These are phyloP conservation scores for Suillus spraguei DNA, from an alignment of 768 basidiomycete genomes.

Conservation along the genomic window DNA sequence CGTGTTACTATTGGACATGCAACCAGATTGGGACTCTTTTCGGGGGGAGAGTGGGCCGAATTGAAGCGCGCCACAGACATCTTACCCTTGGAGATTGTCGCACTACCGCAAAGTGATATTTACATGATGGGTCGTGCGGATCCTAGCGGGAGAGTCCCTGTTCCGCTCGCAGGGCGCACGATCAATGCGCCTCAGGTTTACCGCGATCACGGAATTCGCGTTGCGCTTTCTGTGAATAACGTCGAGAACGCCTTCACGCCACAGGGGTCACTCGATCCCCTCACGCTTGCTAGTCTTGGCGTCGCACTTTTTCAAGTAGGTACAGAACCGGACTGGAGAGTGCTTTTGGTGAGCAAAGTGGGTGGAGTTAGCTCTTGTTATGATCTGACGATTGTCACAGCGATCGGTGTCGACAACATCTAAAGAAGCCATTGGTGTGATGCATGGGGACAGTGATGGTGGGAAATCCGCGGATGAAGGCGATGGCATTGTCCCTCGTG, in stretches of 20 bases:
- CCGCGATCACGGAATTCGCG: constrained; percentile 45
- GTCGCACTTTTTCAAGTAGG: constrained; percentile 63
- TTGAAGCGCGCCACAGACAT: constrained; percentile 38
- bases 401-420: constrained; percentile 53
- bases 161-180: constrained; percentile 50
- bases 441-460: constrained; percentile 20
- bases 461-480: constrained; percentile 13
- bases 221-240: constrained; percentile 66
- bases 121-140: constrained; percentile 63
- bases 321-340: constrained; percentile 45
- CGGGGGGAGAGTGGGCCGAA: constrained; percentile 45
- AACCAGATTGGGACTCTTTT: constrained; percentile 57
- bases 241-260: constrained; percentile 71
- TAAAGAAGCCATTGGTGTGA: constrained; percentile 49
- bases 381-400: constrained; percentile 32
- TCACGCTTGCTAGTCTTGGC: constrained; percentile 59
- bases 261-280: constrained; percentile 64
- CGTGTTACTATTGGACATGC: constrained; percentile 62
- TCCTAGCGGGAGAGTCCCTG: constrained; percentile 23
- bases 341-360: constrained; percentile 47
- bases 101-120: constrained; percentile 64
- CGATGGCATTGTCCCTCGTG: constrained; percentile 35
- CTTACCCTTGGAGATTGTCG: constrained; percentile 55
- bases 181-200: constrained; percentile 53
- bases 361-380: constrained; percentile 6